Base-by-base conservation (phyloP, 2,329 filamentous ascomycete species). In the Clonostachys solani region DNA sequence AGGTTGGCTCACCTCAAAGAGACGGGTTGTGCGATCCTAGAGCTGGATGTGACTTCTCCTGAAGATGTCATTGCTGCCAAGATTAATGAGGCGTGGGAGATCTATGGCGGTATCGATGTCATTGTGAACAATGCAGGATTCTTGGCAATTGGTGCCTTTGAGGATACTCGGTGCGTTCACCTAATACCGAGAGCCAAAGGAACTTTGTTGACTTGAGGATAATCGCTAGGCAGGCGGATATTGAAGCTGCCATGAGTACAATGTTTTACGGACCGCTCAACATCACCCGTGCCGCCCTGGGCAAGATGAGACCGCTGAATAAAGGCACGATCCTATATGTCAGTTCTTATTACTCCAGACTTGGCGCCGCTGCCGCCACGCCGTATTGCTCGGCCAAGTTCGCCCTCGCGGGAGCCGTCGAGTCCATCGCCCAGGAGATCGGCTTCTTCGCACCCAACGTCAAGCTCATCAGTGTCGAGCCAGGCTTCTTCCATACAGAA, bases 81-180 rank as follows among this genome's bases (percentile, higher is more conserved):
- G 36, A 18, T 38, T 7, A 18, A n/a, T n/a, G 36, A n/a, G 17
- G 36, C 36, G 7, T n/a, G 15, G 15, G 36, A 38, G 12, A 48
- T 57, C 4, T 52, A 61, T 23, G 54, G 54, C 1, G 44, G 29
- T 56, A 77, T 95, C 57, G 87, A 95, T 65, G 87, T 94, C 53
- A 69, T 95, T 44, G 71, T 95, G 71, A 94, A 95, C 74, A 95
- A 94, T 63, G 89, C 90, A 16, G 89, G 87, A 0, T 38, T 38
- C 17, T n/a, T n/a, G 12, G 36, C 17, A n/a, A 18, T 18, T n/a
- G 36, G 36, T 18, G 36, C 17, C 8, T 38, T n/a, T n/a, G 36
- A 38, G 36, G 36, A 38, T n/a, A n/a, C 17, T n/a, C 15, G 12
- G 36, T 38, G 17, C 15, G 36, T 38, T n/a, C 6, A 38, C 5